Percentiles rank a stretch among this genome's conserved stretches.
These are phyloP conservation scores for Backusella psychrophila DNA, from an alignment of 192 early-diverging fungal species.

Conservation along the genomic window DNA sequence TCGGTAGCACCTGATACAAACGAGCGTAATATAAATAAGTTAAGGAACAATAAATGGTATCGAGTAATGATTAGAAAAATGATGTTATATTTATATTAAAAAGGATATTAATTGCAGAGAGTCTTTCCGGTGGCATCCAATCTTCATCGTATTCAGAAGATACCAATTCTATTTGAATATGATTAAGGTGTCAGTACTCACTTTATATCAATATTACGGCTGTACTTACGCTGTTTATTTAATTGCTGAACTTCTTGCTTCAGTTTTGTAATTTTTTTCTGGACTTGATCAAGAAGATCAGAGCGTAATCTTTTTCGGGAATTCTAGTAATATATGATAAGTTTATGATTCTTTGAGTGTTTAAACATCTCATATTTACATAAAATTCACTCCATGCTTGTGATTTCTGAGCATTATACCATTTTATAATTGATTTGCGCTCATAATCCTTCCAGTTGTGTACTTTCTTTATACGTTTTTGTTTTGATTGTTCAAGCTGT, in stretches of 20 bases:
- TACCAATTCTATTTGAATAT: neutral
- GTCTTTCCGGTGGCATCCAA: conserved; percentile 6
- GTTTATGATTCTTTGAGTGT: neutral
- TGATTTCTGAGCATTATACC: conserved; percentile 11
- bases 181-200: neutral
- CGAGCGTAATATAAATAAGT: conserved; percentile 9
- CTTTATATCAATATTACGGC: neutral
- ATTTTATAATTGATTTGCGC: neutral
- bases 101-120: conserved; percentile 11
- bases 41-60: neutral
- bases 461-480: neutral
- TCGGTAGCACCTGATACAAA: conserved; percentile 11
- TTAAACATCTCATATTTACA: neutral
- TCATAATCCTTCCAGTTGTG: conserved; percentile 1
- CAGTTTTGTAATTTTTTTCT: neutral
- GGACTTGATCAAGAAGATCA: conserved; percentile 9
- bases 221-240: neutral
- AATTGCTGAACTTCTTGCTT: conserved; percentile 7
- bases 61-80: neutral
- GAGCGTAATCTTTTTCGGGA: neutral
- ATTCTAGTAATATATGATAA: neutral
- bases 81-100: neutral
- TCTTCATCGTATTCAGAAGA: neutral
- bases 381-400: conserved; percentile 16
- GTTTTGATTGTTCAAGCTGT: conserved; percentile 6